A percentile compares a stretch with the other conserved stretches of the same genome.
phyloP scores from a whole-genome alignment of 2,329 filamentous ascomycete genomes.

The Ilyonectria robusta region DNA sequence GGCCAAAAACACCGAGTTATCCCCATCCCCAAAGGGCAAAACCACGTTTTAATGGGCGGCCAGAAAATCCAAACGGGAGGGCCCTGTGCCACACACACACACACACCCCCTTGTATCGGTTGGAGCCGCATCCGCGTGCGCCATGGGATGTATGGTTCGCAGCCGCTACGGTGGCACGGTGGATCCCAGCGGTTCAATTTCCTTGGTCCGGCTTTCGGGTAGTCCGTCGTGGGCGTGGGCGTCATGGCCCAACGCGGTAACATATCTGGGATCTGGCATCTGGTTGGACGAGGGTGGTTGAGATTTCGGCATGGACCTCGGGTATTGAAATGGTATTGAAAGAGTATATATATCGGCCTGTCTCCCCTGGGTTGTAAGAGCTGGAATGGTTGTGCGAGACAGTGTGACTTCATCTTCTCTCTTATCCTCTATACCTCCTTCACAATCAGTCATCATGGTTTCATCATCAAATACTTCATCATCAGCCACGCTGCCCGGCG shows the following conservation, averaged over 20 bases:
- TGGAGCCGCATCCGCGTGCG: constrained; percentile 39
- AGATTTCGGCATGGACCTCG: constrained; percentile 23
- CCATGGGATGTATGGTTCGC: constrained; percentile 14
- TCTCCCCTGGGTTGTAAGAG: constrained; percentile 6
- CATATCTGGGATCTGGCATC: constrained; percentile 17
- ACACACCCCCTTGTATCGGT: constrained; percentile 24
- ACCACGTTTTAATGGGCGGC: constrained; percentile 5
- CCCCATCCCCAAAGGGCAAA: constrained; percentile 32
- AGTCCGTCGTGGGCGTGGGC: constrained; percentile 3
- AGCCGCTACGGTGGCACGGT: neutral
- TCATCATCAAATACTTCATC: constrained; percentile 24
- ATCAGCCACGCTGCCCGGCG: constrained; percentile 25
- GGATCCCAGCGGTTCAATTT: neutral
- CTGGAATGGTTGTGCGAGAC: constrained; percentile 2
- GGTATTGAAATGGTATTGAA: neutral
- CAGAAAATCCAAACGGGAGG: constrained; percentile 1
- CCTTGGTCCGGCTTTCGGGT: constrained; percentile 24
- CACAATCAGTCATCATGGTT: constrained; percentile 20
- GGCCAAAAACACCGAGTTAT: constrained; percentile 44
- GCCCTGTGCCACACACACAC: neutral
- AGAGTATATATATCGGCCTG: constrained; percentile 31
- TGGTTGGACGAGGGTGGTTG: constrained; percentile 16
- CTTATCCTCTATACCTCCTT: neutral
- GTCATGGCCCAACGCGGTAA: neutral
- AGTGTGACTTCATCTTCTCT: constrained; percentile 5